Base-by-base conservation (phyloP, 1,139 yeast genomes). In the Yamadazyma spencermartinsiae region DNA sequence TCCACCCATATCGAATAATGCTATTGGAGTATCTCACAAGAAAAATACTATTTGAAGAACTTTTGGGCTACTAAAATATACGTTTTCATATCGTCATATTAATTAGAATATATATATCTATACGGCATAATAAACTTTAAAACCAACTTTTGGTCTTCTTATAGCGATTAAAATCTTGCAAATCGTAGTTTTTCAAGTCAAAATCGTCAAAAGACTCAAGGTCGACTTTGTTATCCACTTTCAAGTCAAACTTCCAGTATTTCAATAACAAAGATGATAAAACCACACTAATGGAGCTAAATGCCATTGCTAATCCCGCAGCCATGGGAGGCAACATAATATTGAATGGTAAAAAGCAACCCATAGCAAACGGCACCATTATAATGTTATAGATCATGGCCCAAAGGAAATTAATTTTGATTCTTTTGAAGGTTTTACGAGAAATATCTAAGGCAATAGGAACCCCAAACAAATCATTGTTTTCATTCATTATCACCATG, bases 291-390 rank as follows among this genome's bases (percentile, higher is more conserved):
- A 88, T 83, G 8, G 96, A 86, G 50, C 96, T 86, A 54, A 86
- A 66, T 1, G 96, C 96, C 98, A 94, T 94, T 1, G 97, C 85
- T 1, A 82, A 84, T 14, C 96, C 95, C 14, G 96, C 95, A 53
- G 87, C 79, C 53, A 94, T 84, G n/a, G 96, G 96, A 40, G 92
- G 85, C 49, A 84, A 61, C 61, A 82, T 79, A 30, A 88, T 61
- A 19, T 88, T 87, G 58, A 86, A 81, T 2, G 96, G 96, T 34
- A 90, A 70, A 44, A 77, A 74, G 13, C 84, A 68, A 2, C 98
- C 98, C 97, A 92, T 90, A 1, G 98, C 97, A 55, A 92, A 78
- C 2, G 98, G 99, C 31, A 94, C 74, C 96, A 92, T 89, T 28
- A 86, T 61, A 31, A 86, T 43, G 53, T 94, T 94, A 63, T 94